Conservation (phyloP, 1,284 basidiomycete species). For the Meripilus lineatus region DNA sequence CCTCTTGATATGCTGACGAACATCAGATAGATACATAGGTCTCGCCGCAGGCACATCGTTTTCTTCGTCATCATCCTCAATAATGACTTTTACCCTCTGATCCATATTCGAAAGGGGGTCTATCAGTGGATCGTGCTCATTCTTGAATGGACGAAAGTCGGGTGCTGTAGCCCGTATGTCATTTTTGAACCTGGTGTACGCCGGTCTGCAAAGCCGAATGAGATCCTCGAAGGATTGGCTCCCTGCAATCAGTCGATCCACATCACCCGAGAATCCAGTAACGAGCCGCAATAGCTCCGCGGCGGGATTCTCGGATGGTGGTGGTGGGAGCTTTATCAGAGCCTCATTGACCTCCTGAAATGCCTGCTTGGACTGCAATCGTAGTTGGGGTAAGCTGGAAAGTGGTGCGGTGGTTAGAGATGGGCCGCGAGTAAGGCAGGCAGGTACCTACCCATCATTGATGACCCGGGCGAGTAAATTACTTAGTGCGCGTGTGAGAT, state of each 20-base stretch:
- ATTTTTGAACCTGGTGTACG: slow-evolving; percentile 6
- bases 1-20: slow-evolving; percentile 2
- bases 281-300: slow-evolving; percentile 6
- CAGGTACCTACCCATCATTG: slow-evolving; percentile 13
- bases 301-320: slow-evolving; percentile 4
- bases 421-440: too few species aligned
- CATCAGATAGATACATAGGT: slow-evolving; percentile 4
- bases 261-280: slow-evolving; percentile 3
- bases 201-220: slow-evolving; percentile 7
- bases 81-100: not conserved
- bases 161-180: slow-evolving; percentile 3
- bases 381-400: slow-evolving; percentile 4
- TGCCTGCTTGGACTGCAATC: slow-evolving; percentile 4
- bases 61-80: not conserved
- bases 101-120: too few species aligned
- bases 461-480: slow-evolving; percentile 13
- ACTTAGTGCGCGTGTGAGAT: slow-evolving; percentile 14
- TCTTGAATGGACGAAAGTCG: not conserved
- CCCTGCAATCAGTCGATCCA: slow-evolving; percentile 5
- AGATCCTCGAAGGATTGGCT: slow-evolving; percentile 2
- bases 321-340: slow-evolving; percentile 1
- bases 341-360: not conserved
- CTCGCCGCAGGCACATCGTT: not conserved
- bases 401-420: too few species aligned
- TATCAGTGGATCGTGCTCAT: not conserved